Base-by-base conservation (phyloP, 768 basidiomycete genomes). In the Tylopilus rubrobrunneus region DNA sequence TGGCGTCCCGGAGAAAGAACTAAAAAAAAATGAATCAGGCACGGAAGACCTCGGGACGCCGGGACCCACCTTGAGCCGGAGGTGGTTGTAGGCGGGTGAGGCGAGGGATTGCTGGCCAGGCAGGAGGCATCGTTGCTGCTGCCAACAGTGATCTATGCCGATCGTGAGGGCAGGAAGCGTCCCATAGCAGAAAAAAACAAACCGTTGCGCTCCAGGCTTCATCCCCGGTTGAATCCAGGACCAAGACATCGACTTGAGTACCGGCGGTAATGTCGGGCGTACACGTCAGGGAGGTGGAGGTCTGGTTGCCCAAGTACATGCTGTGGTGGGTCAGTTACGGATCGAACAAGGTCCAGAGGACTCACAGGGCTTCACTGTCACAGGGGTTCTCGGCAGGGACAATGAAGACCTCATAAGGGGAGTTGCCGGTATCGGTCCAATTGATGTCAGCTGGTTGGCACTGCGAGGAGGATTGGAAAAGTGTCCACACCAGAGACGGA, bases 131-230 rank as follows among this genome's bases (percentile, higher is more conserved):
- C 68, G 42, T 56, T 61, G 63, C 74, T 75, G 21, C 17, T 11
- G 36, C 64, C 62, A 19, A 80, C 62, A 34, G 67, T 66, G 58
- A 76, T 60, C 78, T 78, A 37, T 50, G 23, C 25, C 43, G 45
- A 46, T 31, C 10, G 14, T 27, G 5, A 40, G 34, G 17, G 10
- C 39, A n/a, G 29, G 17, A 39, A 21, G 23, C 28, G 10, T 17
- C 1, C 10, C 12, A 19, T 43, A 15, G 31, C 10, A 34, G 40
- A 14, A 45, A 41, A 43, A 56, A 17, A 76, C 82, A 64, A 56
- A 89, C 88, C 11, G 58, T 61, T 34, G 72, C 74, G 58, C 80
- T 83, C 89, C 89, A 92, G 4, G 79, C 87, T 60, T 89, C 86
- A 4, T 84, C 64, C 28, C 73, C 80, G 33, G 61, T 50, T 2